Evolutionary conservation across 257 asterid genomes (phyloP).

Genomic region (Solanum verrucosum): DNA sequence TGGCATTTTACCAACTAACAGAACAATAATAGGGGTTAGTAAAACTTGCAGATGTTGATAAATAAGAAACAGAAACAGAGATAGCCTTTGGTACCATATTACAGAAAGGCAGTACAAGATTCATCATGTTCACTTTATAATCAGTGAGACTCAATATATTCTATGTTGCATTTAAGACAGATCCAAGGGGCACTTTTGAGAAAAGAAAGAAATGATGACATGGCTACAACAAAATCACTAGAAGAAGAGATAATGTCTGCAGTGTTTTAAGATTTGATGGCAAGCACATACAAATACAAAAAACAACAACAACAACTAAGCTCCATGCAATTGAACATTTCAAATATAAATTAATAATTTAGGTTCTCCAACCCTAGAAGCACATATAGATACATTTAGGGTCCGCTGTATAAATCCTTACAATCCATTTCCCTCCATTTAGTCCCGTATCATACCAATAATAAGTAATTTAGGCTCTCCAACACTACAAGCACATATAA

Average conservation of each 20-base stretch:
- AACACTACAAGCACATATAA: background rate
- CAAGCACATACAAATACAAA: background rate
- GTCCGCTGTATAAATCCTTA: background rate
- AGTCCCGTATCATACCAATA: background rate
- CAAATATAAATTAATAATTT: background rate
- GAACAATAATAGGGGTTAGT: background rate
- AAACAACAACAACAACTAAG: background rate
- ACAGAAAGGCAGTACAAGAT: background rate
- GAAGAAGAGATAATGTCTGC: background rate
- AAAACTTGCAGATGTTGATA: background rate
- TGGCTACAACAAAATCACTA: background rate
- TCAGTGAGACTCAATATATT: background rate
- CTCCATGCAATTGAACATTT: background rate
- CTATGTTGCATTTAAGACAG: background rate
- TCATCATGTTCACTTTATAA: background rate
- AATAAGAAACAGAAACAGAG: background rate
- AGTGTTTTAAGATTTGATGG: background rate
- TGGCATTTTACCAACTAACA: slow-evolving; percentile 59
- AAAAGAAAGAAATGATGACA: background rate
- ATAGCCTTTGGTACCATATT: background rate
- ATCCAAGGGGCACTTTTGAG: background rate
- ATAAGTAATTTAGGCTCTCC: background rate
- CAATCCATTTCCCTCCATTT: background rate
- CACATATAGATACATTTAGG: background rate
- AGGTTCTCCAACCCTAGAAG: background rate